These are phyloP conservation scores for Aspergillus persii DNA, from an alignment of 2,329 filamentous ascomycete genomes.

Conservation along the genomic window DNA sequence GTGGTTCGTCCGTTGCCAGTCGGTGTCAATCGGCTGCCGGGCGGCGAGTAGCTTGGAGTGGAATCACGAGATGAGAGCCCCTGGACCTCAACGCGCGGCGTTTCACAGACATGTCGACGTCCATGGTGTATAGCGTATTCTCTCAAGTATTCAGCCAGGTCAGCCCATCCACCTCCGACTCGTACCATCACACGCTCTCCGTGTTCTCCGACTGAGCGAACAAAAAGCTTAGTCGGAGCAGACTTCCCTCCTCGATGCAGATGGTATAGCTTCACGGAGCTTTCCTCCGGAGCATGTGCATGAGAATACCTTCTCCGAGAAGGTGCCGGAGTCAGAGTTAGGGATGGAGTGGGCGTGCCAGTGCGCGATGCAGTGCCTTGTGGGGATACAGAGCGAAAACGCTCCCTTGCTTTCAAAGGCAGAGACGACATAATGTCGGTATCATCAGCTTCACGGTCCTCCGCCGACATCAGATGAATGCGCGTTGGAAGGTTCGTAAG, in stretches of 20 bases:
- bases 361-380: slow-evolving; percentile 42
- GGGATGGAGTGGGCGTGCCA: slow-evolving; percentile 62
- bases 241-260: slow-evolving; percentile 79
- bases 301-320: slow-evolving; percentile 34
- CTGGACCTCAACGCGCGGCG: slow-evolving; percentile 54
- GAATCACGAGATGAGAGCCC: slow-evolving; percentile 42
- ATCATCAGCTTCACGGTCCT: slow-evolving; percentile 36
- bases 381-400: slow-evolving; percentile 33
- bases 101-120: slow-evolving; percentile 61
- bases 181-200: slow-evolving; percentile 96
- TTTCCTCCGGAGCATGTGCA: slow-evolving; percentile 49
- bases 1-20: slow-evolving; percentile 29
- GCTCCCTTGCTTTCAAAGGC: slow-evolving; percentile 43
- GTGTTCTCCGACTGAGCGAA: slow-evolving; percentile 84
- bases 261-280: slow-evolving; percentile 89
- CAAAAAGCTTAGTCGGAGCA: slow-evolving; percentile 89
- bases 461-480: slow-evolving; percentile 66
- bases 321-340: slow-evolving; percentile 64
- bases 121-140: slow-evolving; percentile 93
- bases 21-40: slow-evolving; percentile 22
- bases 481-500: slow-evolving; percentile 73
- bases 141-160: slow-evolving; percentile 89
- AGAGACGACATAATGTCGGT: slow-evolving; percentile 33
- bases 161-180: slow-evolving; percentile 97
- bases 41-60: slow-evolving; percentile 27